Percentiles rank a stretch among this genome's conserved stretches.
Evolutionary conservation across 1,284 basidiomycete genomes (phyloP).

Genomic region (Trametes polyzona): DNA sequence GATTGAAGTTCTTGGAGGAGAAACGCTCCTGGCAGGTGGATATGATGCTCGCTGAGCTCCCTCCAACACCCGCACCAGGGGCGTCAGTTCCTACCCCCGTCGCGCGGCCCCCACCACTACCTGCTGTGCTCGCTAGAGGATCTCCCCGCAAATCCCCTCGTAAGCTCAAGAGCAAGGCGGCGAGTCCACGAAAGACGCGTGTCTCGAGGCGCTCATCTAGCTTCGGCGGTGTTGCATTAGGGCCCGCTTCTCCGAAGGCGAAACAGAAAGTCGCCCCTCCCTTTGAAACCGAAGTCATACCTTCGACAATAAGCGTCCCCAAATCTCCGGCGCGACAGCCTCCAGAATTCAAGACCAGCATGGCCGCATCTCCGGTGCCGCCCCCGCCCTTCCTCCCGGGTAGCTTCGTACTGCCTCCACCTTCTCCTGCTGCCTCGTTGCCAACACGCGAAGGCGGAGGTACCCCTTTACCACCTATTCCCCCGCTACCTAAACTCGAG

Average conservation of each 20-base stretch:
- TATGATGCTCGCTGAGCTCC: constrained; percentile 60
- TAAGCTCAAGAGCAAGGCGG: constrained; percentile 43
- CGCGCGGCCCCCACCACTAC: background rate
- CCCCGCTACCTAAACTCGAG: constrained; percentile 25
- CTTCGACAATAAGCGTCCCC: constrained; percentile 31
- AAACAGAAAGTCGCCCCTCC: constrained; percentile 48
- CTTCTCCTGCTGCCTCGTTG: constrained; percentile 61
- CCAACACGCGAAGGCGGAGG: constrained; percentile 20
- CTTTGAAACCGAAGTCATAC: constrained; percentile 71
- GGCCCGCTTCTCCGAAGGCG: constrained; percentile 29
- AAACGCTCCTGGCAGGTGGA: constrained; percentile 67
- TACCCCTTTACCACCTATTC: constrained; percentile 23
- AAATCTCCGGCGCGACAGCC: constrained; percentile 13
- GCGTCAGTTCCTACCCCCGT: background rate
- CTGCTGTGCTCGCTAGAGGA: background rate
- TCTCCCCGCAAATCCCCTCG: constrained; percentile 40
- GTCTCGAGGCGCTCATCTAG: constrained; percentile 49
- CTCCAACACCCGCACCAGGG: constrained; percentile 45
- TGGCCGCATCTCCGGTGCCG: constrained; percentile 21
- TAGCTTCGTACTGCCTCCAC: constrained; percentile 73
- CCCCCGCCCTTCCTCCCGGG: constrained; percentile 47
- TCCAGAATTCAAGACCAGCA: constrained; percentile 35
- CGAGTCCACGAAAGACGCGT: constrained; percentile 45
- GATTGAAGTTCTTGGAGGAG: constrained; percentile 66
- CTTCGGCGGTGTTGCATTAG: constrained; percentile 27